phyloP scores from a whole-genome alignment of 164 flowering plant species.

The Aristolochia contorta region DNA sequence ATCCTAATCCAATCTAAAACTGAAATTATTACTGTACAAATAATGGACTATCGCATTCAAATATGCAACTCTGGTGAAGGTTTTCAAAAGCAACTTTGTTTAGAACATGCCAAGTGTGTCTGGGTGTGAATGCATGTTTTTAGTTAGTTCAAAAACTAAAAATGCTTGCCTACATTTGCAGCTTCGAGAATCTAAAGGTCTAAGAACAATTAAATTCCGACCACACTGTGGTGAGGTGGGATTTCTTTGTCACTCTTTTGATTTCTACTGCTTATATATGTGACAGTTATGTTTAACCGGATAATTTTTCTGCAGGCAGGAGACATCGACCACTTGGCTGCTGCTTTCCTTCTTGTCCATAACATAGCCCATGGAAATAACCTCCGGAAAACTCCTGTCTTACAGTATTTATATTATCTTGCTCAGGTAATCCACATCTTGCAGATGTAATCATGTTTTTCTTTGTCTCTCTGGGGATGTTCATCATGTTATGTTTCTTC shows the following conservation, averaged over 20 bases:
- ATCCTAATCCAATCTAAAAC: too few species aligned
- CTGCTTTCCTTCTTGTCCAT: constrained; percentile 76
- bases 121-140: too few species aligned
- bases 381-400: constrained; percentile 92
- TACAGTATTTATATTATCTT: constrained; percentile 85
- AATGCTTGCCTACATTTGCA: constrained; percentile 11
- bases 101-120: not conserved
- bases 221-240: constrained; percentile 97
- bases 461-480: not conserved
- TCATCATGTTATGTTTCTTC: not conserved
- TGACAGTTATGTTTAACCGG: not conserved
- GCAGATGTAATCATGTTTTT: not conserved
- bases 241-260: not conserved
- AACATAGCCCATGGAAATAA: constrained; percentile 96
- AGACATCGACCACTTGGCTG: constrained; percentile 96
- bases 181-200: constrained; percentile 94
- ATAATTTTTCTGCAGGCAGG: constrained; percentile 59
- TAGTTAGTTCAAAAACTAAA: too few species aligned
- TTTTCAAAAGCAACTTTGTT: not conserved
- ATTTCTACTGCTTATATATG: not conserved
- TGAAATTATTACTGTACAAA: too few species aligned
- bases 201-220: constrained; percentile 89
- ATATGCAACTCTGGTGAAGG: too few species aligned
- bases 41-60: too few species aligned
- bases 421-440: constrained; percentile 52